Base-by-base conservation (phyloP, 805 yeast species). In the Middelhovenomyces tepae region DNA sequence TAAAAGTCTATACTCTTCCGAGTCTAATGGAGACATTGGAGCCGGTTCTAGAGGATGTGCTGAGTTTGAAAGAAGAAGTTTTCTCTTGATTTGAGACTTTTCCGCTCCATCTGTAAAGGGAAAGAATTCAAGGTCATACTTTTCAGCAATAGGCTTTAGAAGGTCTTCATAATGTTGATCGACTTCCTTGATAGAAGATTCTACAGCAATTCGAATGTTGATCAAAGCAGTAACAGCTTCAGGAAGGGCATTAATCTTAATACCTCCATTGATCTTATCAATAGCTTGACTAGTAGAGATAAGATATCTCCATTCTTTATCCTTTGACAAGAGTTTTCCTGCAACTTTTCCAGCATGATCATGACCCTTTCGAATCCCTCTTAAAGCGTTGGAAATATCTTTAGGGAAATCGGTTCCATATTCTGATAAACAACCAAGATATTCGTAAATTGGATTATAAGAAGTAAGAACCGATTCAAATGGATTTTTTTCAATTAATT, bases 161-260 rank as follows among this genome's bases (percentile, higher is more conserved):
- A 61, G 50, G n/a, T 43, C 35, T 14, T 53, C 35, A 36, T 69
- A 57, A 32, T 59, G 61, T 15, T 59, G 53, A 10, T 58, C 48
- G 9, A 64, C 67, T 18, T 56, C 62, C 9, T 59, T 55, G 3
- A 71, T 62, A 9, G 65, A 53, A 7, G 76, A 65, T 40, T 74
- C 83, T 26, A 75, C 60, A 11, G 71, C 67, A 35, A 78, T 63
- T 47, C 87, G 62, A 44, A 75, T 76, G 53, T 79, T 78, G 25
- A 75, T 59, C 28, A 65, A 47, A 28, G 73, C 60, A 19, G 57
- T 51, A 3, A 70, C 69, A 17, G 62, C 53, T 48, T 78, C 85
- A 3, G 89, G 87, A 22, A 79, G 56, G 1, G 86, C 82, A 48
- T 79, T 79, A n/a, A 75, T 65, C 51, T 79, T 79, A 35, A 73